phyloP scores from a whole-genome alignment of 129 eudicot genomes.

The Escallonia rubra region DNA sequence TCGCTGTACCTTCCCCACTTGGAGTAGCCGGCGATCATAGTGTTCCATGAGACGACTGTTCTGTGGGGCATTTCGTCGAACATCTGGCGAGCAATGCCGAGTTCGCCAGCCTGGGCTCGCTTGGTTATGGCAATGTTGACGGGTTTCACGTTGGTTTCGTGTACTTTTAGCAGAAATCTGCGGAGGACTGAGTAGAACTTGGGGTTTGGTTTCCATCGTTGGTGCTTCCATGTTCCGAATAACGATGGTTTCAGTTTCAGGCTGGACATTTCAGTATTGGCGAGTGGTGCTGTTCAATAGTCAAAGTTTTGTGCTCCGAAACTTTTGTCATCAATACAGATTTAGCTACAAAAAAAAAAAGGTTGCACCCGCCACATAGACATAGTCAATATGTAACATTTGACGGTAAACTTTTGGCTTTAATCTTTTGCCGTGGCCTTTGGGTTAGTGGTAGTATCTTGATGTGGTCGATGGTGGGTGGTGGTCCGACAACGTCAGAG shows the following conservation, averaged over 20 bases:
- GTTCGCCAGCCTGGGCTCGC: conserved; percentile 27
- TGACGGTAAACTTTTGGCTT: too few relatives aligned
- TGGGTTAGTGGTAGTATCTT: too few relatives aligned
- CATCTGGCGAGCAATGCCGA: conserved; percentile 47
- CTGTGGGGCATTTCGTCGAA: conserved; percentile 60
- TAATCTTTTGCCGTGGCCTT: too few relatives aligned
- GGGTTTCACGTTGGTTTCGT: conserved; percentile 11
- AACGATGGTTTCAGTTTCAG: not conserved
- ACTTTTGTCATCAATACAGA: too few relatives aligned
- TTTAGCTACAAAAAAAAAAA: too few relatives aligned
- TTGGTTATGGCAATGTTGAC: conserved; percentile 34
- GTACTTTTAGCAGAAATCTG: not conserved
- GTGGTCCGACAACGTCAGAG: too few relatives aligned
- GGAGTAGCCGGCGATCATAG: conserved; percentile 56
- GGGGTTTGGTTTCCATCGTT: conserved; percentile 11
- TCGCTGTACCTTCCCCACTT: conserved; percentile 33
- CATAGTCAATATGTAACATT: too few relatives aligned
- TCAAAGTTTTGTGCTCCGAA: too few relatives aligned
- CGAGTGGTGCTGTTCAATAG: too few relatives aligned
- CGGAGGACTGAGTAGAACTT: not conserved
- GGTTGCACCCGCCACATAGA: too few relatives aligned
- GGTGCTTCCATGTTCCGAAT: conserved; percentile 21
- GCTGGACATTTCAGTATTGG: too few relatives aligned
- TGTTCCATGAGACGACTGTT: conserved; percentile 67
- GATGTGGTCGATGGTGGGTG: too few relatives aligned